Evolutionary conservation across 352 stramenopile species (phyloP).

Genomic region (Phytophthora boehmeriae): DNA sequence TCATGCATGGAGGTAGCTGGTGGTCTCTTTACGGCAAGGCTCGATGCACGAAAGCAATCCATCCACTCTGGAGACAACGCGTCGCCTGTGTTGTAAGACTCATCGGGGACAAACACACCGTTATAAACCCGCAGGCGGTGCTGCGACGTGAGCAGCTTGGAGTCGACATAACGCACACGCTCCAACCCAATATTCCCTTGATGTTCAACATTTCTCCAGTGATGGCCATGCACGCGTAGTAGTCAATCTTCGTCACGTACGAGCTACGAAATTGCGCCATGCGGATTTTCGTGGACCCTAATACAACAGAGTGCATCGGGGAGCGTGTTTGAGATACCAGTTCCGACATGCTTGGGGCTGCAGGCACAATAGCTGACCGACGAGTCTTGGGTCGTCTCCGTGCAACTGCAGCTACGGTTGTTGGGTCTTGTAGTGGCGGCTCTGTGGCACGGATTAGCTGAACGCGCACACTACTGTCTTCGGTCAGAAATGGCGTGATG

Average conservation of each 20-base stretch:
- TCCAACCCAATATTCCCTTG: conserved; percentile 84
- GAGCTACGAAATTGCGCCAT: conserved; percentile 83
- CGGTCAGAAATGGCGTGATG: conserved; percentile 62
- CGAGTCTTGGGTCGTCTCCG: conserved; percentile 39
- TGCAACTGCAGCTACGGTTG: conserved; percentile 17
- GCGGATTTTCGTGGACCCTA: conserved; percentile 77
- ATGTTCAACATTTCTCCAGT: conserved; percentile 84
- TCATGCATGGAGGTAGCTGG: not conserved
- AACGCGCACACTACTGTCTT: conserved; percentile 77
- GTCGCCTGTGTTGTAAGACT: conserved; percentile 65
- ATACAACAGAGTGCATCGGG: conserved; percentile 49
- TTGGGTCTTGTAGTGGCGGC: conserved; percentile 66
- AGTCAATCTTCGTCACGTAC: conserved; percentile 87
- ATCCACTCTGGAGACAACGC: conserved; percentile 82
- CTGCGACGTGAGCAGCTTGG: conserved; percentile 65
- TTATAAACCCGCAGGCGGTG: conserved; percentile 70
- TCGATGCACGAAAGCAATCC: conserved; percentile 65
- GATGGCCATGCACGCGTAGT: conserved; percentile 84
- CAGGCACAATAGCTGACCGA: conserved; percentile 46
- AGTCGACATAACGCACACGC: conserved; percentile 73
- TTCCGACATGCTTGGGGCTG: conserved; percentile 29
- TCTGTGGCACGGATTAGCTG: conserved; percentile 80
- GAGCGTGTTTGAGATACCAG: conserved; percentile 45
- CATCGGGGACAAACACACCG: conserved; percentile 75
- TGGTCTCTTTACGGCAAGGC: conserved; percentile 22